Base-by-base conservation (phyloP, 2,329 filamentous ascomycete genomes). In the Anthostomella pinea region DNA sequence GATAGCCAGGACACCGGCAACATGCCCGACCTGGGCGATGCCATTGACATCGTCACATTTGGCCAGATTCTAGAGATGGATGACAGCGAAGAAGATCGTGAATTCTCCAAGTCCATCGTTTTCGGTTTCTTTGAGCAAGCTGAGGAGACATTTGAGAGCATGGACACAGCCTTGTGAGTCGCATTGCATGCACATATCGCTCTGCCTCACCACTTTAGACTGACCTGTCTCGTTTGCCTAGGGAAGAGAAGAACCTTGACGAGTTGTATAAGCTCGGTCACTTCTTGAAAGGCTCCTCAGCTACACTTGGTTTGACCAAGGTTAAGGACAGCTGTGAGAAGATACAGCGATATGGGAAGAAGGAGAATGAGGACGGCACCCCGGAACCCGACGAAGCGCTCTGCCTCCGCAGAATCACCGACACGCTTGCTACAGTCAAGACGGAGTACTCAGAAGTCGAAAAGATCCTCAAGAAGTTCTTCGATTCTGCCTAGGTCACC, bases 51-150 rank as follows among this genome's bases (percentile, higher is more conserved):
- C 43, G 62, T 66, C 37, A 95, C 89, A 38, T 98, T 98, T 56
- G 81, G 83, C 54, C 93, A 97, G 71, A 97, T 98, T 61, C 79
- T 97, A 46, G 93, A 97, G 66, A 96, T 98, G 91, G 93, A 98
- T 63, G 93, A 97, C 48, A 85, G 87, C 48, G 84, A 87, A 50
- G 79, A 82, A 8, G 85, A 91, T 47, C 77, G 82, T 53, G 88
- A 95, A 31, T 97, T 97, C 72, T 94, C 86, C 67, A 79, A 74
- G 54, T 83, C 85, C 43, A 90, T 98, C 49, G 90, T 97, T 31
- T 84, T 81, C 59, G 87, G 88, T 44, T 98, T 95, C 70, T 95
- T 97, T 52, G 82, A 88, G 13, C 93, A 98, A 68, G 91, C 89
- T 23, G 78, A 89, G 51, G 75, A 79, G 51, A 97, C 91, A 0